Percentiles rank a stretch among this genome's conserved stretches.
These are phyloP conservation scores for Mortierella sp. DNA, from an alignment of 371 early-diverging fungal species.

Conservation along the genomic window DNA sequence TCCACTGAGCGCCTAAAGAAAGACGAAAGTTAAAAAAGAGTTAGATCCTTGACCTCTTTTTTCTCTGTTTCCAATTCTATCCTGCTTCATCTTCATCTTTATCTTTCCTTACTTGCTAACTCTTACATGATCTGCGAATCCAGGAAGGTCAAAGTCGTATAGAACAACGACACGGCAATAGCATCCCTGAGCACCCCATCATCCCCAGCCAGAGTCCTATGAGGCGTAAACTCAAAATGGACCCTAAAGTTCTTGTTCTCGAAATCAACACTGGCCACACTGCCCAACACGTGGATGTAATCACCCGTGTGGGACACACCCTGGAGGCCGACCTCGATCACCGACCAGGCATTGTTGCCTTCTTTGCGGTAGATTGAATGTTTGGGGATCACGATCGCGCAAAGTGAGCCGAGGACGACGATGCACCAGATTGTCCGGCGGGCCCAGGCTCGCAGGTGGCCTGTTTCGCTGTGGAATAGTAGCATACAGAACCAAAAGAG, in stretches of 20 bases:
- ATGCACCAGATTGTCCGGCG: constrained; percentile 74
- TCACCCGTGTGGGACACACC: constrained; percentile 44
- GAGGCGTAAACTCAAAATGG: constrained; percentile 52
- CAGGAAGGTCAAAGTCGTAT: constrained; percentile 45
- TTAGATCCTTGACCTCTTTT: too few species aligned
- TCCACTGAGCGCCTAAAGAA: constrained; percentile 44
- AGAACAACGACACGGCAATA: constrained; percentile 36
- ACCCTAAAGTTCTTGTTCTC: constrained; percentile 54
- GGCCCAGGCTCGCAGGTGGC: constrained; percentile 70
- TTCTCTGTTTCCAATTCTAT: too few species aligned
- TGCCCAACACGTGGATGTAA: constrained; percentile 42
- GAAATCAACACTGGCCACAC: constrained; percentile 53
- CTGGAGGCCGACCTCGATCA: constrained; percentile 45
- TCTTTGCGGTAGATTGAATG: constrained; percentile 47
- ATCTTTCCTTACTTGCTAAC: too few species aligned
- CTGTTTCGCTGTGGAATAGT: constrained; percentile 71
- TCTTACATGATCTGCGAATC: constrained; percentile 50
- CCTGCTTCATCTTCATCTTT: too few species aligned
- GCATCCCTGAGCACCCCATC: constrained; percentile 35
- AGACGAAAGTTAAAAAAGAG: background rate
- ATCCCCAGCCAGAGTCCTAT: constrained; percentile 46
- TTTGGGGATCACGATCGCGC: constrained; percentile 56
- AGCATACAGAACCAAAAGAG: too few species aligned
- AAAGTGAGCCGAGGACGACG: constrained; percentile 31
- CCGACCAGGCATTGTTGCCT: constrained; percentile 48